These are phyloP conservation scores for Tylopilus intermedius DNA, from an alignment of 768 basidiomycete species.

Conservation along the genomic window DNA sequence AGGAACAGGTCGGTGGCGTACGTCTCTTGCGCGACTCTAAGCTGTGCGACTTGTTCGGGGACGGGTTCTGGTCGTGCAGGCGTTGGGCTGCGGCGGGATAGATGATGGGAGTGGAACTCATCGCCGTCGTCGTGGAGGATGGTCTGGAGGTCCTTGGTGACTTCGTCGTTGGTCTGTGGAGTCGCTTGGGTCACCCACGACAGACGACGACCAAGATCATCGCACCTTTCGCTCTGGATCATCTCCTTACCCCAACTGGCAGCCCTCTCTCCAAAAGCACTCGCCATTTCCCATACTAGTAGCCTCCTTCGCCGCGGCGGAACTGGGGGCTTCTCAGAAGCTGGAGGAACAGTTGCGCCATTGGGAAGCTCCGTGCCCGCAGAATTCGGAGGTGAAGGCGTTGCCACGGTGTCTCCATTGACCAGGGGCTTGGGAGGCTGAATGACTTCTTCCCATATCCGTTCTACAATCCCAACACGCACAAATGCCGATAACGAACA, in stretches of 20 bases:
- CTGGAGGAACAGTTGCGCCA: background rate
- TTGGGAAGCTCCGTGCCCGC: background rate
- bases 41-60: conserved; percentile 86
- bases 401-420: conserved; percentile 6
- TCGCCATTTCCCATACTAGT: conserved; percentile 56
- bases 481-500: conserved; percentile 90
- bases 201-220: background rate
- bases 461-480: conserved; percentile 74
- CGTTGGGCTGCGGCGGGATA: conserved; percentile 1
- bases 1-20: conserved; percentile 86
- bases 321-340: conserved; percentile 49
- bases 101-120: conserved; percentile 30
- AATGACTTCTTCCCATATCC: conserved; percentile 73
- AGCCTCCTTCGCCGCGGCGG: conserved; percentile 59
- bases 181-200: background rate
- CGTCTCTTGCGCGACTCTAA: conserved; percentile 76
- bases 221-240: conserved; percentile 77
- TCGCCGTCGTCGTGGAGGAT: conserved; percentile 89
- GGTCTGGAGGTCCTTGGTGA: conserved; percentile 83
- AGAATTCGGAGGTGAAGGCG: background rate
- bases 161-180: conserved; percentile 77
- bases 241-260: conserved; percentile 48
- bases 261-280: conserved; percentile 55
- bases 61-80: conserved; percentile 52
- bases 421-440: conserved; percentile 27